Evolutionary conservation across 2,329 filamentous ascomycete species (phyloP).

Genomic region (Incumbomyces lentus): DNA sequence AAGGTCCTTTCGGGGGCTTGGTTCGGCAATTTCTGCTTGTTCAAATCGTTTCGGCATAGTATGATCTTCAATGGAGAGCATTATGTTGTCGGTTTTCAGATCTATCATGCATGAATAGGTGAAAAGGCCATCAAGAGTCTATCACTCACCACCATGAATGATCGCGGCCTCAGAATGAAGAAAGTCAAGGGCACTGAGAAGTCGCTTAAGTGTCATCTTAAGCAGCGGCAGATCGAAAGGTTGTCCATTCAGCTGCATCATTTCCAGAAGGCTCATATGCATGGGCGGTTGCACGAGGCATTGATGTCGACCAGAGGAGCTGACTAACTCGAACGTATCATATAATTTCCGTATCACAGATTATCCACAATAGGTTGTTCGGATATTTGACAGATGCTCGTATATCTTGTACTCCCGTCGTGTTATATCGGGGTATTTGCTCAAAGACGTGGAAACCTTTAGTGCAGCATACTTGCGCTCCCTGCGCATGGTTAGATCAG

Average conservation of each 20-base stretch:
- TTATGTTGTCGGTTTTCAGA: constrained; percentile 25
- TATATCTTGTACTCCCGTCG: too few species aligned
- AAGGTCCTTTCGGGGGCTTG: constrained; percentile 22
- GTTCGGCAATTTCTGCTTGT: constrained; percentile 19
- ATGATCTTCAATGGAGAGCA: constrained; percentile 23
- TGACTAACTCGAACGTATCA: constrained; percentile 21
- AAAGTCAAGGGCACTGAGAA: constrained; percentile 7
- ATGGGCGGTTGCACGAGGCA: constrained; percentile 28
- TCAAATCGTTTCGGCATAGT: constrained; percentile 24
- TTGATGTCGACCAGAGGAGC: constrained; percentile 24
- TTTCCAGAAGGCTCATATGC: constrained; percentile 13
- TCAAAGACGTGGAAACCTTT: too few species aligned
- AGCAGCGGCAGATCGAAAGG: constrained; percentile 1
- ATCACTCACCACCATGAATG: constrained; percentile 25
- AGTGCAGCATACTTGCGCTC: too few species aligned
- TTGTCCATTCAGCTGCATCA: constrained; percentile 3
- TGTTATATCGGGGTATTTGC: too few species aligned
- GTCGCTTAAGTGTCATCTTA: constrained; percentile 3
- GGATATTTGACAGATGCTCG: too few species aligned
- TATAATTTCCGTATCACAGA: too few species aligned
- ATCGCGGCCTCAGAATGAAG: constrained; percentile 23
- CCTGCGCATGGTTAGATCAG: too few species aligned
- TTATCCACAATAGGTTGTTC: too few species aligned
- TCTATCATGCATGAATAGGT: constrained; percentile 16
- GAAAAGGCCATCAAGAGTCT: too few species aligned